phyloP scores from a whole-genome alignment of 2,329 filamentous ascomycete genomes.

The Fusarium sp. region DNA sequence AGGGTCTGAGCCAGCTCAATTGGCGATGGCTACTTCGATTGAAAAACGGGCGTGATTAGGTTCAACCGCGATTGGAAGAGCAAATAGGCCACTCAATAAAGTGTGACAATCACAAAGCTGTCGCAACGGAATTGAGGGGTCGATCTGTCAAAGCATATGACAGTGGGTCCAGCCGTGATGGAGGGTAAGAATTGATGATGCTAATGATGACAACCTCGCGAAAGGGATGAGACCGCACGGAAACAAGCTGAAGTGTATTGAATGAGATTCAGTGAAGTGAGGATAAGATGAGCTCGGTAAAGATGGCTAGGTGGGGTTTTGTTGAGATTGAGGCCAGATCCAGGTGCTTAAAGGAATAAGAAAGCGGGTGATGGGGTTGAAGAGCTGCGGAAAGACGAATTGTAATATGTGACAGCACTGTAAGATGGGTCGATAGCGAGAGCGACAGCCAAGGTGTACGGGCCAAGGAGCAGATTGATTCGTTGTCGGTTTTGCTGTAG shows the following conservation, averaged over 20 bases:
- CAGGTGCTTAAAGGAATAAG: conserved; percentile 20
- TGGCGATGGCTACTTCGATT: conserved; percentile 14
- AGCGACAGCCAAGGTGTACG: conserved; percentile 16
- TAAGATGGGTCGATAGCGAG: conserved; percentile 27
- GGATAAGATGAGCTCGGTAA: conserved; percentile 7
- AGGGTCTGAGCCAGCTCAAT: conserved; percentile 33
- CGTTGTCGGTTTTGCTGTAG: conserved; percentile 21
- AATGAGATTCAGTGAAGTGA: conserved; percentile 11
- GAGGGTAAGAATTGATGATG: conserved; percentile 4
- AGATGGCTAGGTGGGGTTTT: conserved; percentile 37
- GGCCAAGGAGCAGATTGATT: conserved; percentile 21
- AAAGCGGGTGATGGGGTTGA: conserved; percentile 17
- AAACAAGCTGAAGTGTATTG: conserved; percentile 5
- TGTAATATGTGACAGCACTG: conserved; percentile 16
- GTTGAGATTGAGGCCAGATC: conserved; percentile 37
- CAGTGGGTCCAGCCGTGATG: conserved; percentile 26
- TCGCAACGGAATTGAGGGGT: conserved; percentile 33
- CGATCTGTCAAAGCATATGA: conserved; percentile 33
- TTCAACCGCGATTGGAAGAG: conserved; percentile 7
- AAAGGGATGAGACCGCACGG: conserved; percentile 12
- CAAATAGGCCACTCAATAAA: conserved; percentile 15
- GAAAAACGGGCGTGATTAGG: not conserved
- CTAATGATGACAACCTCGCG: conserved; percentile 18
- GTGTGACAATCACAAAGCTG: conserved; percentile 19
- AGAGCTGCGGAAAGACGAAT: conserved; percentile 15